Conservation (phyloP, 495 filamentous ascomycete species). For the Aspergillus carlsbadensis region DNA sequence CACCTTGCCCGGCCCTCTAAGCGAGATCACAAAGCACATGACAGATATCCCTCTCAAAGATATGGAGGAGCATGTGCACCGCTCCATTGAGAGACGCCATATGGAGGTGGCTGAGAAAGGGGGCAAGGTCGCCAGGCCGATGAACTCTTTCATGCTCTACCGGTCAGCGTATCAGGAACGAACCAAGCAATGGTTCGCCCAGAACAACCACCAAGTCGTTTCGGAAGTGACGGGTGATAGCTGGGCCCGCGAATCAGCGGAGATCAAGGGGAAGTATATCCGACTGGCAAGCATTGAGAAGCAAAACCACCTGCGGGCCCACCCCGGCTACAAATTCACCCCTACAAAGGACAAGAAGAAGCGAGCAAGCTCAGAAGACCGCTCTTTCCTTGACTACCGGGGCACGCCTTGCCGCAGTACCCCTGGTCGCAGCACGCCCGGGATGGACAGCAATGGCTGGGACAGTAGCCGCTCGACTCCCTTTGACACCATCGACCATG, state of each 20-base stretch:
- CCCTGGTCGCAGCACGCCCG: conserved; percentile 27
- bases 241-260: conserved; percentile 77
- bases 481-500: conserved; percentile 29
- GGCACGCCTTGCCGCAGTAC: background rate
- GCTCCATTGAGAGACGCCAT: conserved; percentile 62
- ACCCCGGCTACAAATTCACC: conserved; percentile 94
- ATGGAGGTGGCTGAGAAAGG: conserved; percentile 69
- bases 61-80: conserved; percentile 80
- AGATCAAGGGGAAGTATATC: conserved; percentile 77
- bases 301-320: conserved; percentile 78
- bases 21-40: conserved; percentile 69
- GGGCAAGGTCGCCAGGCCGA: conserved; percentile 84
- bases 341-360: conserved; percentile 71
- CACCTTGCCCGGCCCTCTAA: conserved; percentile 58
- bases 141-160: conserved; percentile 99
- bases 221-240: conserved; percentile 79
- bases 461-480: conserved; percentile 36
- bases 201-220: conserved; percentile 94
- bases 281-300: conserved; percentile 78
- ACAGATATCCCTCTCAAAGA: conserved; percentile 65
- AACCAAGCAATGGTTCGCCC: conserved; percentile 75
- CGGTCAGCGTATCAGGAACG: conserved; percentile 88
- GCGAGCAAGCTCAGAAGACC: conserved; percentile 35
- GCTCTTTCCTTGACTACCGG: background rate
- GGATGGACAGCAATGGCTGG: conserved; percentile 26